These are phyloP conservation scores for Protomyces pachydermus DNA, from an alignment of 1,139 yeast genomes.

Conservation along the genomic window DNA sequence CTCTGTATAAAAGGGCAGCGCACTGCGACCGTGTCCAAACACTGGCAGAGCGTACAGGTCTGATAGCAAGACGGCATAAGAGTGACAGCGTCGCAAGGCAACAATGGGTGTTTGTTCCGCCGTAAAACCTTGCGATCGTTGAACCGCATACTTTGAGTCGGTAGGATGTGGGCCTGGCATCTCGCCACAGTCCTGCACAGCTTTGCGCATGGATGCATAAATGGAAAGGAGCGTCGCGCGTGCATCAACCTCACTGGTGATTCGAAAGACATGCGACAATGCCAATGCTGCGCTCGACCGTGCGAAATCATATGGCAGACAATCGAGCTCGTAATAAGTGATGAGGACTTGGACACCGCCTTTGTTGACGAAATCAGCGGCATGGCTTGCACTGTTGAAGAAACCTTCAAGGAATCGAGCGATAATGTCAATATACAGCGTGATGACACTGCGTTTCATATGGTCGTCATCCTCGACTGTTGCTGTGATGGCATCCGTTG, in stretches of 20 bases:
- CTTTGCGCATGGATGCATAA: slow-evolving; percentile 7
- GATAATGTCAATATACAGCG: slow-evolving; percentile 33
- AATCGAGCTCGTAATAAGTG: slow-evolving; percentile 35
- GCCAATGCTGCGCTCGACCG: slow-evolving; percentile 37
- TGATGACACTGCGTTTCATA: slow-evolving; percentile 6
- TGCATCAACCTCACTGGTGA: slow-evolving; percentile 29
- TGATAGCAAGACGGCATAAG: slow-evolving; percentile 30
- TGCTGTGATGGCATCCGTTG: neutral
- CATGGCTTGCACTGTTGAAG: slow-evolving; percentile 37
- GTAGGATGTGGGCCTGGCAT: neutral
- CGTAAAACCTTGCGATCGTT: neutral
- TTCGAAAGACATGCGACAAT: slow-evolving; percentile 33
- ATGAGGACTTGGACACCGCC: slow-evolving; percentile 37
- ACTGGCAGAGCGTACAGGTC: slow-evolving; percentile 31
- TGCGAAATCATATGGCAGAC: slow-evolving; percentile 42
- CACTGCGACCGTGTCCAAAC: slow-evolving; percentile 30
- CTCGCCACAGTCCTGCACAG: neutral
- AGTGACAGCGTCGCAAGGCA: slow-evolving; percentile 24
- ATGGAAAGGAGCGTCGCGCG: slow-evolving; percentile 17
- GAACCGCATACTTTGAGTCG: neutral
- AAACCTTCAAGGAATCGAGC: slow-evolving; percentile 39
- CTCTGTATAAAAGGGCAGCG: slow-evolving; percentile 32
- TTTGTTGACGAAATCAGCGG: slow-evolving; percentile 39
- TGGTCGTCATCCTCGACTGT: slow-evolving; percentile 22
- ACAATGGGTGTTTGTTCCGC: neutral